Evolutionary conservation across 257 asterid genomes (phyloP), one percentile per base, ranked within the genome.

Genomic region (Cynanchum wilfordii): DNA sequence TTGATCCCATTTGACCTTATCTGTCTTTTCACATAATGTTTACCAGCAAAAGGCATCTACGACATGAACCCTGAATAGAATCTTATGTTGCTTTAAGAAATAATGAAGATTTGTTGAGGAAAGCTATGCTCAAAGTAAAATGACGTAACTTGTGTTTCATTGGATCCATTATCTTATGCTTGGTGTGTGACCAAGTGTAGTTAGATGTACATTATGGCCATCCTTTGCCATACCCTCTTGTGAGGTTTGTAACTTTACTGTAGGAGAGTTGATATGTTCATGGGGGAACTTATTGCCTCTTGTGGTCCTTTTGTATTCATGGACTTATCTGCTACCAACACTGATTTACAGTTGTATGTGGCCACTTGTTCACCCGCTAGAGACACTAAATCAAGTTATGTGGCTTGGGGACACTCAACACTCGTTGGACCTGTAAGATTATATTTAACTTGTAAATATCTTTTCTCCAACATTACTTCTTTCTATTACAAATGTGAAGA

Each of bases 401-500:
- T 93, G 71, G 96, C 96, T 66, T 90, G 95, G 97, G 97, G 97
- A 45, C 98, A 92, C 82, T 92, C 96, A 62, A 90, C 98, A 72
- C 96, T 90, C 62, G 96, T 93, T 75, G 97, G 96, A 56, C 96
- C 97, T 66, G 97, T 90, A 76, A 87, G 27, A 7, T 13, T 66
- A 17, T 10, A 72, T n/a, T 59, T 68, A 20, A 29, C 60, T 17
- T 67, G 62, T 63, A 67, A 10, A 57, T 74, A 56, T 22, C 22
- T 13, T 44, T 49, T 52, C 47, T 7, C 16, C 22, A 57, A 45
- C 44, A 42, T 68, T 72, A 6, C 55, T 40, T 58, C 33, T 69
- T 36, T 70, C 22, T 25, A 11, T 29, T 16, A 25, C 25, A 10
- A 25, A 51, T 72, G 56, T 80, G 10, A 49, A 24, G 22, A 11